Evolutionary conservation across 352 stramenopile species (phyloP), one percentile per base, ranked within the genome.

Genomic region (Globisporangium paroecandrum): DNA sequence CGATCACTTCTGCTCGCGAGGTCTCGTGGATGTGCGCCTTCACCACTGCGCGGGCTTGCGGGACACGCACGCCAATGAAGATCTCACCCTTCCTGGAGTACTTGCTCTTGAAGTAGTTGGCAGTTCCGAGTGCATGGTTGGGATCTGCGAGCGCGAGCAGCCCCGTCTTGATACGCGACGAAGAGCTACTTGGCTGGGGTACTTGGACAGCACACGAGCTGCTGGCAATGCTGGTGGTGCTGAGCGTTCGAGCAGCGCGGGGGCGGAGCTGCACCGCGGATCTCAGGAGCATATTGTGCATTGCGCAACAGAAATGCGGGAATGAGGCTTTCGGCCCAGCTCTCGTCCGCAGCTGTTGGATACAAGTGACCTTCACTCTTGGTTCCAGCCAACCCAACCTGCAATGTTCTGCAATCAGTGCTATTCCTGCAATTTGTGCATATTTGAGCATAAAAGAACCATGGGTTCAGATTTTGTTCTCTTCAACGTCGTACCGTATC

Each of bases 11-110:
- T 12, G 56, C 64, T 47, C 20, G 32, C 5, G 58, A 32, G 1
- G 59, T 62, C 13, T 24, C 43, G 18, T n/a, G 29, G 9, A 75
- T 32, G 41, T 73, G 61, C 24, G 62, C 41, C 5, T 58, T 58
- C 34, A 73, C 49, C 1, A 58, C 51, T 10, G 49, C 34, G 29
- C 69, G 65, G 15, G 58, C 69, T 27, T 71, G 54, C 36, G 69
- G 69, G 2, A 69, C 36, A 4, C 49, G 51, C 20, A 73, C 15
- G 2, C 69, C 69, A 4, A 75, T 34, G 55, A 75, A 73, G 12
- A 73, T 18, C 6, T 75, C 69, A 22, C 34, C 24, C 6, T 24
- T 22, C 9, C 43, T 51, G 13, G 38, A 75, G 49, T 73, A 75
- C 4, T 46, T 32, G 32, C 22, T 32, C 36, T 70, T 71, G 55